Evolutionary conservation across 2,329 filamentous ascomycete genomes (phyloP).

Genomic region (Didymella glomerata): DNA sequence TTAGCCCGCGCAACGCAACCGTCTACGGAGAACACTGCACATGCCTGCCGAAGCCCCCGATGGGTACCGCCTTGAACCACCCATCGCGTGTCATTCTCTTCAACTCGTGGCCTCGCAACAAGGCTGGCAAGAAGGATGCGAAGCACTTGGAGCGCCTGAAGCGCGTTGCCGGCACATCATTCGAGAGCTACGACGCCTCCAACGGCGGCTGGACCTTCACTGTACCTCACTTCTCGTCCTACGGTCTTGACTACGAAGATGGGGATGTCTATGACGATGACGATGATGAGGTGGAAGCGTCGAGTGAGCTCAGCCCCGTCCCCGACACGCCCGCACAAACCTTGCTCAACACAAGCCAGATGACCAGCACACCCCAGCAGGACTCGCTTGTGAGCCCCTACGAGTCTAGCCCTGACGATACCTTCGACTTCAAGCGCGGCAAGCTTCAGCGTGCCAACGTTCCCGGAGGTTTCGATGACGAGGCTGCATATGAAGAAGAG

Average conservation of each 20-base stretch:
- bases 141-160: slow-evolving; percentile 86
- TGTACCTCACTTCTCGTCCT: slow-evolving; percentile 97
- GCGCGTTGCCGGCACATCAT: slow-evolving; percentile 80
- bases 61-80: slow-evolving; percentile 90
- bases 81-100: slow-evolving; percentile 87
- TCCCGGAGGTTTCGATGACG: slow-evolving; percentile 82
- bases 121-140: slow-evolving; percentile 70
- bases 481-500: slow-evolving; percentile 61
- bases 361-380: slow-evolving; percentile 47
- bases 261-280: slow-evolving; percentile 68
- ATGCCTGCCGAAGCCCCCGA: slow-evolving; percentile 74
- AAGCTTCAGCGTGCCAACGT: slow-evolving; percentile 61
- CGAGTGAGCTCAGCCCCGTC: slow-evolving; percentile 51
- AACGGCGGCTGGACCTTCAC: slow-evolving; percentile 90
- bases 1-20: slow-evolving; percentile 81
- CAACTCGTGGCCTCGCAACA: slow-evolving; percentile 89
- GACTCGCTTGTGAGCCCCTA: slow-evolving; percentile 51
- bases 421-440: slow-evolving; percentile 64
- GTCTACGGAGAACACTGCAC: slow-evolving; percentile 72
- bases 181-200: slow-evolving; percentile 78
- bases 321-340: slow-evolving; percentile 56
- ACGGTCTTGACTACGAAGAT: slow-evolving; percentile 78
- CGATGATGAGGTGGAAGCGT: slow-evolving; percentile 68
- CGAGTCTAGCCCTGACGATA: slow-evolving; percentile 60
- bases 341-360: slow-evolving; percentile 42